Conservation (phyloP, 1,284 basidiomycete species). For the Austroboletus novae-zelandiae region DNA sequence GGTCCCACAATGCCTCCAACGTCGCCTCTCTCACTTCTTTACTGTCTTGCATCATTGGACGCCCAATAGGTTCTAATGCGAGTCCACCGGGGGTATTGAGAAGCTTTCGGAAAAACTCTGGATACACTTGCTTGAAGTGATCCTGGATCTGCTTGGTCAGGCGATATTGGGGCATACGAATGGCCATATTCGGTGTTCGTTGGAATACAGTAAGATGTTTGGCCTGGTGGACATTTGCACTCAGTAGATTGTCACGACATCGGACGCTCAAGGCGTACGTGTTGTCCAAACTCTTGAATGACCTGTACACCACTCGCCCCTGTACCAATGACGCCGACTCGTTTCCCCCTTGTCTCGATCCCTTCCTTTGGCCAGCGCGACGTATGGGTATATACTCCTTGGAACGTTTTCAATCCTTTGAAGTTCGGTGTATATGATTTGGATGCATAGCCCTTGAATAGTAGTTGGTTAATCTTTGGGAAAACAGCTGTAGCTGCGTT, state of each 20-base stretch:
- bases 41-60: slow-evolving; percentile 1
- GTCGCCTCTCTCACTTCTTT: slow-evolving; percentile 9
- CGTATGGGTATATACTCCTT: slow-evolving; percentile 9
- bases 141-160: slow-evolving; percentile 8
- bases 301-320: slow-evolving; percentile 16
- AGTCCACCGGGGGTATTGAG: background rate
- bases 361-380: slow-evolving; percentile 13
- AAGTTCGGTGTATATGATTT: slow-evolving; percentile 12
- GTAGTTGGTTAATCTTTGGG: background rate
- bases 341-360: slow-evolving; percentile 6
- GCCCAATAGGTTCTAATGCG: background rate
- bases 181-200: slow-evolving; percentile 16
- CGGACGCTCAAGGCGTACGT: slow-evolving; percentile 3
- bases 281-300: slow-evolving; percentile 15
- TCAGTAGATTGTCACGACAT: background rate
- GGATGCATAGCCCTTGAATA: slow-evolving; percentile 7
- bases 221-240: slow-evolving; percentile 1
- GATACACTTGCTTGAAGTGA: slow-evolving; percentile 16
- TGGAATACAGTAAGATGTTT: slow-evolving; percentile 18
- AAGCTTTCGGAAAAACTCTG: slow-evolving; percentile 9
- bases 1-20: slow-evolving; percentile 12
- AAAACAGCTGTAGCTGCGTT: accelerated
- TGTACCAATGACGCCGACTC: slow-evolving; percentile 14
- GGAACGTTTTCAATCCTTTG: slow-evolving; percentile 12
- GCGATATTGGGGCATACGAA: slow-evolving; percentile 12